Percentiles rank a stretch among this genome's conserved stretches.
Evolutionary conservation across 148 eudicot genomes (phyloP).

Genomic region (Fagopyrum tataricum): DNA sequence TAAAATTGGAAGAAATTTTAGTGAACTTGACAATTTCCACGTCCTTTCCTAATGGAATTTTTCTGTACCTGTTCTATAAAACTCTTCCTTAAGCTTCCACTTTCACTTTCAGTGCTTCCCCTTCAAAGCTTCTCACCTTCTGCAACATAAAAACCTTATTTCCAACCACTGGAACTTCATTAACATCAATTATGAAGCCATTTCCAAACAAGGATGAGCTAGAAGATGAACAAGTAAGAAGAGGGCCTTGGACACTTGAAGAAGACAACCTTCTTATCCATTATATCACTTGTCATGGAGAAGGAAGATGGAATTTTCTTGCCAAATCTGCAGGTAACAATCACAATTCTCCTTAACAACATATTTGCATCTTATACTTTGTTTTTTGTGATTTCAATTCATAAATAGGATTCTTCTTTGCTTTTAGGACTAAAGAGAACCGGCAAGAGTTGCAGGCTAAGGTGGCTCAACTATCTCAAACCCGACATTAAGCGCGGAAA

Average conservation of each 20-base stretch:
- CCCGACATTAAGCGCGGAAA: slow-evolving; percentile 78
- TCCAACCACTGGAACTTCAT: not conserved
- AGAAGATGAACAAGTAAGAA: slow-evolving; percentile 46
- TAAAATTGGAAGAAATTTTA: not conserved
- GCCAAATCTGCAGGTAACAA: slow-evolving; percentile 65
- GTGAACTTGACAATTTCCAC: not conserved
- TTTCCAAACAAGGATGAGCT: slow-evolving; percentile 15
- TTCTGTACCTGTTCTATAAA: not conserved
- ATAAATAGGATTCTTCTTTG: not conserved
- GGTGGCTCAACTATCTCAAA: slow-evolving; percentile 82
- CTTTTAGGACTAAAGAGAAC: slow-evolving; percentile 66
- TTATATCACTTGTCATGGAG: slow-evolving; percentile 53
- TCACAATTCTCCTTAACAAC: not conserved
- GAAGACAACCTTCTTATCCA: slow-evolving; percentile 67
- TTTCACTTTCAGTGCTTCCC: not conserved
- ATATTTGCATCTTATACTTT: not conserved
- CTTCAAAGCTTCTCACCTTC: slow-evolving; percentile 8
- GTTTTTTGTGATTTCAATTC: not conserved
- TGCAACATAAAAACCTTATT: not conserved
- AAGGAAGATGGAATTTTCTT: slow-evolving; percentile 74
- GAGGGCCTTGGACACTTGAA: slow-evolving; percentile 92
- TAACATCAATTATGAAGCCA: not conserved
- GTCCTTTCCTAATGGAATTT: slow-evolving; percentile 5
- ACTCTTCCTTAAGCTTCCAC: not conserved
- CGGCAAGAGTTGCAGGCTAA: slow-evolving; percentile 83